A percentile compares a stretch with the other conserved stretches of the same genome.
phyloP scores from a whole-genome alignment of 2,329 filamentous ascomycete genomes.

The Hypoxylon rubiginosum region DNA sequence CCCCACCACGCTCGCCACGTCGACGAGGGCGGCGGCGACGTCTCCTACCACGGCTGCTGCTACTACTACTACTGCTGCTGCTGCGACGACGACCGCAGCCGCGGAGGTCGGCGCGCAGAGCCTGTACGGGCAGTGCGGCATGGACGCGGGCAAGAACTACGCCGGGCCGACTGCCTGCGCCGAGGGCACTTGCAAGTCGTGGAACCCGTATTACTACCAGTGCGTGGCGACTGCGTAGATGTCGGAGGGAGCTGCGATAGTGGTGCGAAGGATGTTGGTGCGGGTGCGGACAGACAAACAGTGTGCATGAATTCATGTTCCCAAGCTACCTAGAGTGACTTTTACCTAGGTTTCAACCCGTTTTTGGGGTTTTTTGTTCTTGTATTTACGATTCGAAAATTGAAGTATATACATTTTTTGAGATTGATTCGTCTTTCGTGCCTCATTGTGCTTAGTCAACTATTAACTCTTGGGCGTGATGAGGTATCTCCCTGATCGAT shows the following conservation, averaged over 20 bases:
- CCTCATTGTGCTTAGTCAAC: too few relatives aligned
- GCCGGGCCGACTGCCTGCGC: slow-evolving; percentile 57
- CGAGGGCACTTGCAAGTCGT: slow-evolving; percentile 55
- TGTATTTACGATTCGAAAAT: background rate
- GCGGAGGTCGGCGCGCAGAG: slow-evolving; percentile 37
- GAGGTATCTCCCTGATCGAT: too few relatives aligned
- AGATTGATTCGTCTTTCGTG: background rate
- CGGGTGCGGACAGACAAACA: too few relatives aligned
- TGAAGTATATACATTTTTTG: background rate
- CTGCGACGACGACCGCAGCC: slow-evolving; percentile 23
- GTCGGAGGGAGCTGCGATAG: too few relatives aligned
- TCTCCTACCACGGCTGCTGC: slow-evolving; percentile 16
- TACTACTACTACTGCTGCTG: slow-evolving; percentile 20
- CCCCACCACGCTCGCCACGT: slow-evolving; percentile 30
- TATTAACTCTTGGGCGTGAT: background rate
- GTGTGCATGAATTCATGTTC: background rate
- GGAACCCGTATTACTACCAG: slow-evolving; percentile 63
- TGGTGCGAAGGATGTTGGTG: too few relatives aligned
- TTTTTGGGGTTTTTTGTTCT: background rate
- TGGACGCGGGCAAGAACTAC: slow-evolving; percentile 58
- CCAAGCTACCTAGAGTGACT: background rate
- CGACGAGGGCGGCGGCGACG: slow-evolving; percentile 17
- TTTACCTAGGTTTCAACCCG: background rate
- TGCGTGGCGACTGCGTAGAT: slow-evolving; percentile 50
- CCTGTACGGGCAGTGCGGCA: slow-evolving; percentile 60